Base-by-base conservation (phyloP, 495 filamentous ascomycete genomes). In the Podospora pseudocomata region DNA sequence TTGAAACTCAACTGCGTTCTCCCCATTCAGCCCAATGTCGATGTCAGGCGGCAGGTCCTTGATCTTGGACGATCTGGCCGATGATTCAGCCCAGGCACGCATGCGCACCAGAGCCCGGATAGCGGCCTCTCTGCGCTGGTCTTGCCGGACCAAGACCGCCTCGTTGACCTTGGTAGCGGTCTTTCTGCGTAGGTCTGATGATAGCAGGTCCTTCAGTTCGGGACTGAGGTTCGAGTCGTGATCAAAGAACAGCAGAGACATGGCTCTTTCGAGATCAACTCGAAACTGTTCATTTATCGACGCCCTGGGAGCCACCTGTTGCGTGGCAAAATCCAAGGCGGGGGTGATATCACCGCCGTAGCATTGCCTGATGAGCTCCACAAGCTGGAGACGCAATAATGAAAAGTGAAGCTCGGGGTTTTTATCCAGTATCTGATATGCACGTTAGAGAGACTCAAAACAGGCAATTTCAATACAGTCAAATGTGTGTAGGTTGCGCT, bases 191-290 rank as follows among this genome's bases (percentile, higher is more conserved):
- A 99, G 85, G 63, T 85, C 83, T n/a, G 93, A 88, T 71, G 94
- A 84, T 28, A 98, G 82, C 53, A 98, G 83, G 20, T 86, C 86
- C 16, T 88, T 86, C 30, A 97, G 84, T 58, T 91, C 87, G 0
- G 93, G 90, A 34, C 88, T 84, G 23, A 98, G 84, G 64, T 86
- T 91, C 0, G 28, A 19, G 30, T 28, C 19, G 27, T 86, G 84
- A 4, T 91, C 90, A 73, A 97, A 96, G 67, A 97, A 91, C 54
- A 98, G 81, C 57, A 99, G 88, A 2, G 92, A 89, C 87, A 99
- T 96, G 0, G 95, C 97, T 69, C 88, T 86, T 77, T 99, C 95
- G 20, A 99, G 85, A 70, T 97, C 93, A 67, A 91, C 86, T 7
- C 97, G 83, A 71, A 96, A 98, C 49, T 89, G 85, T 20, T 85